Evolutionary conservation across 2,329 filamentous ascomycete species (phyloP), one percentile per base, ranked within the genome.

Genomic region (Chaetomiaceae sp.): DNA sequence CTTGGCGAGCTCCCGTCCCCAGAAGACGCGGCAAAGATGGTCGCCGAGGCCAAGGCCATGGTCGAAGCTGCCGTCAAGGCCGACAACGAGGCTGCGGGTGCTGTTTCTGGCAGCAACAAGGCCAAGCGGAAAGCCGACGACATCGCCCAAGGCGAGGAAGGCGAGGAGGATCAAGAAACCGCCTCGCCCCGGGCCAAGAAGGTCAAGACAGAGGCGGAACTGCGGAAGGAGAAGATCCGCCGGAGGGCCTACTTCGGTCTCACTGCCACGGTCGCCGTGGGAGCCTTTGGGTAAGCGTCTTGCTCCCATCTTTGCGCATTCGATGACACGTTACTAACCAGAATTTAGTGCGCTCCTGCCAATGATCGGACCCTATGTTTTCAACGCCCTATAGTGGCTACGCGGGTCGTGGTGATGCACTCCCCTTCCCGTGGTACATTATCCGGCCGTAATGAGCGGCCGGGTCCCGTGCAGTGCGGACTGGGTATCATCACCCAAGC

Each of bases 1-100:
- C 76, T 81, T 9, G 79, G 78, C 47, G 81, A 88, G 54, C 76
- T 90, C 8, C 85, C 87, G 0, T 80, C 83, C 12, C 83, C 88
- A 0, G 86, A 90, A 57, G 87, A 93, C 61, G 85, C 90, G 1
- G 79, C 86, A 51, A 80, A 84, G 49, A 90, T 96, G 86, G 85
- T 97, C 53, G 84, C 84, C 23, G 83, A 89, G 62, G 93, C 93
- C 27, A 89, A 86, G 71, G 81, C 85, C 59, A 96, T 96, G 88
- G 91, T 96, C 5, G 79, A 86, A 55, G 83, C 83, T 54, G 79
- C 77, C 51, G 70, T 74, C 64, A 63, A 70, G 46, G 66, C 70
- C 7, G 64, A 65, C 6, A 67, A 70, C 34, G 64, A 70, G 14
- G 63, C 60, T 7, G 66, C 67, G 27, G 66, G 69, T 35, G 51